These are phyloP conservation scores for Termitomyces sp. DNA, from an alignment of 768 basidiomycete species.

Conservation along the genomic window DNA sequence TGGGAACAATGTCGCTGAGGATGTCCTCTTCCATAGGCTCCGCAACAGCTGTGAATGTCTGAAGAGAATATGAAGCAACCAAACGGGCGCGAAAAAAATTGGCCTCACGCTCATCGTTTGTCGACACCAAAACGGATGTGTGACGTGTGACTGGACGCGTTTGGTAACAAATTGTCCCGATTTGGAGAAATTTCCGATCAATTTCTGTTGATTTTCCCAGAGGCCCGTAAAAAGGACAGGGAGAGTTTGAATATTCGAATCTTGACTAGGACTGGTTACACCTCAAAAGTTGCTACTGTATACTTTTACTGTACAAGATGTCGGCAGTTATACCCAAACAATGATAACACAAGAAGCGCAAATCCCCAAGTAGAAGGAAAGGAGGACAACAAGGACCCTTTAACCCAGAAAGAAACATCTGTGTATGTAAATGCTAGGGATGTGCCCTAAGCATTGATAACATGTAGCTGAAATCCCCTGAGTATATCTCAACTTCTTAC, in stretches of 20 bases:
- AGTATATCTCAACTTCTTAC: neutral
- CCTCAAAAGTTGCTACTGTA: no score
- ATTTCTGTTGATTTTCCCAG: neutral
- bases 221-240: no score
- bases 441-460: neutral
- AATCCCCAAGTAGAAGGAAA: neutral
- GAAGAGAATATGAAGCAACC: neutral
- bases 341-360: no score
- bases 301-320: no score
- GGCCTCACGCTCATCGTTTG: slow-evolving; percentile 18
- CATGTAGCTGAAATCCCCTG: neutral
- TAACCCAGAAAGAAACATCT: neutral
- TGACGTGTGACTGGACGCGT: slow-evolving; percentile 16
- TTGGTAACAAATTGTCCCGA: neutral
- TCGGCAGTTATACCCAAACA: no score
- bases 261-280: no score
- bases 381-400: neutral
- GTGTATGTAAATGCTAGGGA: neutral
- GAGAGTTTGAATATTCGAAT: no score
- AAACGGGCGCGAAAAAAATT: neutral
- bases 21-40: slow-evolving; percentile 65
- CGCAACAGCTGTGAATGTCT: slow-evolving; percentile 32
- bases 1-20: slow-evolving; percentile 85
- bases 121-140: slow-evolving; percentile 5
- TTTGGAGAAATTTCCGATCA: neutral